Base-by-base conservation (phyloP, 176 grass and related monocot genomes). In the Zoysia pacifica region DNA sequence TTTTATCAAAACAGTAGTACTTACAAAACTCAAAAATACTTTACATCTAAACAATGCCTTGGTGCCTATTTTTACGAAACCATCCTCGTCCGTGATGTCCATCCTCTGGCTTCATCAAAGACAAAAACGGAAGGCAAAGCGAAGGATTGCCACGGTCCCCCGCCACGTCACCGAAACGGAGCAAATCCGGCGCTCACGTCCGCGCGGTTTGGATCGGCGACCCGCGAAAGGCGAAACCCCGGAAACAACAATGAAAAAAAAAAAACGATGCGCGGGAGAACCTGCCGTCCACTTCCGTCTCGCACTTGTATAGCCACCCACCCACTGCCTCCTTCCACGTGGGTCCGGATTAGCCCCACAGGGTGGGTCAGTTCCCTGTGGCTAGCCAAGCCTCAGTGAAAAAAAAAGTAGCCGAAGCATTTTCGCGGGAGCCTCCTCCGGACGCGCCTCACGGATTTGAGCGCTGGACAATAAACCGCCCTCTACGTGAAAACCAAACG, bases 391-490 rank as follows among this genome's bases (percentile, higher is more conserved):
- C 0, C 0, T 3, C 0, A 0, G 67, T 80, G 78, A 70, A 1
- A 62, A 14, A 46, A 40, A 45, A 1, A 45, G 44, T 45, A 45
- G 44, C 44, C 0, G n/a, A 0, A 0, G 3, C 10, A 11, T 40
- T 67, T 47, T 43, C 8, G 48, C 64, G 0, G 5, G 12, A 13
- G 48, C 3, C 44, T 4, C 44, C 44, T 47, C 37, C 16, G 53
- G 79, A 11, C 79, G 79, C 66, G 19, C 67, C 75, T 85, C 83
- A 79, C 76, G 83, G 83, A 85, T 60, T 85, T 73, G 76, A 85
- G 68, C 76, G 11, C 60, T 41, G 50, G 72, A 65, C 76, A 65
- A 85, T 85, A 85, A 85, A 85, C 44, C 19, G n/a, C 5, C 54
- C 45, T 6, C 38, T 2, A 4, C 56, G 20, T 4, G 2, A 47